Evolutionary conservation across 75 land plant species (phyloP).

Genomic region (Selaginella moellendorffii): DNA sequence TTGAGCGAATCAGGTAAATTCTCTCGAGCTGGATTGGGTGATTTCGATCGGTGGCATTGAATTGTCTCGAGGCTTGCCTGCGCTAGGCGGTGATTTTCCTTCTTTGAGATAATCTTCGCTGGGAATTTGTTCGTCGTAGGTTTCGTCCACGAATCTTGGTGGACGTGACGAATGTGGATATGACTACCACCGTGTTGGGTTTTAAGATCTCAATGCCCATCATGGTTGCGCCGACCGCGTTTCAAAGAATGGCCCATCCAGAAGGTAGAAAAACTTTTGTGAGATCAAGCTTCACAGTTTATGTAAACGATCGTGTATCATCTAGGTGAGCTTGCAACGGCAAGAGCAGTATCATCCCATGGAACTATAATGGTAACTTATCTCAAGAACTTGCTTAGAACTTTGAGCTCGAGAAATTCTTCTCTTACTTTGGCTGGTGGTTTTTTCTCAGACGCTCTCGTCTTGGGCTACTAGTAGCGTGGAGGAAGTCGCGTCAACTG

Average conservation of each 20-base stretch:
- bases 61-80: no score
- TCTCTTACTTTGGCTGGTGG: no score
- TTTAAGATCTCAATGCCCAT: constrained; percentile 93
- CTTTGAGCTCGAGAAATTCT: no score
- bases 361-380: constrained; percentile 89
- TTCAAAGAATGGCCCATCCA: constrained; percentile 96
- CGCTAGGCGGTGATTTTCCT: no score
- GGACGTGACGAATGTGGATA: constrained; percentile 64
- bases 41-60: background rate
- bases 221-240: constrained; percentile 91
- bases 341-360: constrained; percentile 64
- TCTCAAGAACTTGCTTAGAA: no score
- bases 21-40: no score
- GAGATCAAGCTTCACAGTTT: no score
- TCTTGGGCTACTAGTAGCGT: constrained; percentile 79
- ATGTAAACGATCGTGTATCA: no score
- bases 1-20: constrained; percentile 64
- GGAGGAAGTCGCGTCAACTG: constrained; percentile 79
- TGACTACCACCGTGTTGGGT: constrained; percentile 62
- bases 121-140: constrained; percentile 31
- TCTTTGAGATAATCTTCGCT: no score
- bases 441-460: constrained; percentile 81
- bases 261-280: no score
- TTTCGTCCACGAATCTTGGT: constrained; percentile 83
- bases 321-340: constrained; percentile 76